Percentiles rank a stretch among this genome's conserved stretches.
Conservation (phyloP, 352 stramenopile genomes). For the Phytophthora rubi region DNA sequence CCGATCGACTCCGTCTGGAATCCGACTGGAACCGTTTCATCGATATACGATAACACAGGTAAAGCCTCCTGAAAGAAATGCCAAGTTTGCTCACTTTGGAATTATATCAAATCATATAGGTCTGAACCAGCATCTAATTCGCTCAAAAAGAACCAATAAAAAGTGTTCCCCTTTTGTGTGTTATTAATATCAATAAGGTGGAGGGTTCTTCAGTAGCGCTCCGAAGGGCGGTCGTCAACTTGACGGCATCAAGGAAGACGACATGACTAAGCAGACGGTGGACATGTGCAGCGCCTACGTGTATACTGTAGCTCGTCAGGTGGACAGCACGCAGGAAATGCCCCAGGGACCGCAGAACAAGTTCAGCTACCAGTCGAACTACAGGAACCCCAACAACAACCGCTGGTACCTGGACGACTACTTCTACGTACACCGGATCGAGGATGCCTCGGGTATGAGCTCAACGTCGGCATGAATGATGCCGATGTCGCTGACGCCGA, state of each 20-base stretch:
- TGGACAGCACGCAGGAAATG: neutral
- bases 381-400: neutral
- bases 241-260: no score
- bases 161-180: no score
- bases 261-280: no score
- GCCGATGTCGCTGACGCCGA: conserved; percentile 50
- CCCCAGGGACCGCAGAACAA: neutral
- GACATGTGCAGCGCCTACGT: no score
- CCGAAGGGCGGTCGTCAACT: no score
- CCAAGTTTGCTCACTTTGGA: neutral
- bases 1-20: neutral
- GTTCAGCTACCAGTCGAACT: neutral
- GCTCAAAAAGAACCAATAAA: no score
- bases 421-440: conserved; percentile 1
- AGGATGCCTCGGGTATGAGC: conserved; percentile 31
- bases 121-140: no score
- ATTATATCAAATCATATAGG: neutral
- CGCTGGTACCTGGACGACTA: neutral
- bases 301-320: neutral
- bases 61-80: neutral
- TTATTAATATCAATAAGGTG: no score
- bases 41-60: neutral
- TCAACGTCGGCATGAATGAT: conserved; percentile 66
- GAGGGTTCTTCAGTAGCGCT: no score
- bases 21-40: neutral